Evolutionary conservation across 805 yeast genomes (phyloP).

Genomic region (Suhomyces emberorum): DNA sequence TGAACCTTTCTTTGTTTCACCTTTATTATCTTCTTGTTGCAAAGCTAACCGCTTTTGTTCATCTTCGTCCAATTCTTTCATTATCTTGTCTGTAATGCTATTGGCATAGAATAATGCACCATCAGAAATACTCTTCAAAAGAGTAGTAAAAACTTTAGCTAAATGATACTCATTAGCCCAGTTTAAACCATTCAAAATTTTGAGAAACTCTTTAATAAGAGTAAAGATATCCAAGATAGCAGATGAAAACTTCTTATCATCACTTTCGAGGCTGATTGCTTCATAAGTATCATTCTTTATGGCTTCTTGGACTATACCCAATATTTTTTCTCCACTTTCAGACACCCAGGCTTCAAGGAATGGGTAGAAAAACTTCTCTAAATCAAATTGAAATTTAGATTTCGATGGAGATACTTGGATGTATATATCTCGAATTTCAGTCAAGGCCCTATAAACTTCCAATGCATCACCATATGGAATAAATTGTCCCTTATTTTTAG

Average conservation of each 20-base stretch:
- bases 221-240: conserved; percentile 69
- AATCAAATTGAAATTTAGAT: conserved; percentile 45
- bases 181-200: conserved; percentile 53
- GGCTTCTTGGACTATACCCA: conserved; percentile 50
- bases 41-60: conserved; percentile 15
- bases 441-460: conserved; percentile 50
- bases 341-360: conserved; percentile 36
- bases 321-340: conserved; percentile 46
- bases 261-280: conserved; percentile 44
- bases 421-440: conserved; percentile 51
- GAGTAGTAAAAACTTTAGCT: conserved; percentile 56
- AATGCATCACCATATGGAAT: conserved; percentile 55
- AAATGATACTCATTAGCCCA: conserved; percentile 68
- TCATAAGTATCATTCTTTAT: conserved; percentile 55
- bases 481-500: conserved; percentile 25
- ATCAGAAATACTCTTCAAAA: conserved; percentile 62
- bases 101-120: conserved; percentile 53
- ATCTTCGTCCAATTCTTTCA: conserved; percentile 42
- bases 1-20: conserved; percentile 9
- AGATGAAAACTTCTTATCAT: conserved; percentile 46
- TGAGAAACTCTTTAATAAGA: conserved; percentile 55
- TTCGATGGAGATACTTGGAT: conserved; percentile 43
- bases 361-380: conserved; percentile 53
- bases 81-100: conserved; percentile 32
- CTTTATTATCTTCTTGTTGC: conserved; percentile 12